Evolutionary conservation across 345 rosid genomes (phyloP), one percentile per base, ranked within the genome.

Genomic region (Garcia nutans): DNA sequence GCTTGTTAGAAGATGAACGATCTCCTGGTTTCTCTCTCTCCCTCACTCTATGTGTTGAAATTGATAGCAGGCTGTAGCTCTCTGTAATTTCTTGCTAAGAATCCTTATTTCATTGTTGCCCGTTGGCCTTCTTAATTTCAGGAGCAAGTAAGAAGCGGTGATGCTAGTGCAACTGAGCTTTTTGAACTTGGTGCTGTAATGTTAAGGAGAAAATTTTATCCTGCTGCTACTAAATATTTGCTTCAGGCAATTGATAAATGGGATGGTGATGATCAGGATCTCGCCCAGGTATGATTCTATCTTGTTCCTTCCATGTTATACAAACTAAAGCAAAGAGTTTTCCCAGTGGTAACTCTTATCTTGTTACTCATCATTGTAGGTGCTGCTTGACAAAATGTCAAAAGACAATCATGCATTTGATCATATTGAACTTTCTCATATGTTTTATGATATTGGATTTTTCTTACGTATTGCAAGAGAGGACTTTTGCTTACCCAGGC

Each of bases 111-210:
- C 10, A 33, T 1, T 67, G 23, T 52, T 74, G 49, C 26, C 26
- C 15, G 65, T 77, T 65, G 45, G 24, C 76, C 76, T 73, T 60
- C 74, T 11, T 42, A 28, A 69, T 73, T 42, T 72, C 86, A 95
- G 99, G 99, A 95, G 68, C 98, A 95, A 89, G 99, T 93, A 76
- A 89, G 99, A 86, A 95, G 99, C 56, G 99, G 99, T n/a, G 99
- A 93, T 83, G 99, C 99, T 60, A 85, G 87, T 85, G 98, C 98
- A 70, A 95, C 98, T 37, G 99, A 86, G 84, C 85, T 88, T 41
- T 95, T 95, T 75, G 97, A 95, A 85, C 96, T 95, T 5, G 98
- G 99, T 71, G 98, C 99, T 0, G 98, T 93, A 71, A 95, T 95
- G 99, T 82, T 93, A 60, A 82, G 98, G 84, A 84, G 99, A 79